Evolutionary conservation across 2,329 filamentous ascomycete species (phyloP).

Genomic region (Cercospora zeina): DNA sequence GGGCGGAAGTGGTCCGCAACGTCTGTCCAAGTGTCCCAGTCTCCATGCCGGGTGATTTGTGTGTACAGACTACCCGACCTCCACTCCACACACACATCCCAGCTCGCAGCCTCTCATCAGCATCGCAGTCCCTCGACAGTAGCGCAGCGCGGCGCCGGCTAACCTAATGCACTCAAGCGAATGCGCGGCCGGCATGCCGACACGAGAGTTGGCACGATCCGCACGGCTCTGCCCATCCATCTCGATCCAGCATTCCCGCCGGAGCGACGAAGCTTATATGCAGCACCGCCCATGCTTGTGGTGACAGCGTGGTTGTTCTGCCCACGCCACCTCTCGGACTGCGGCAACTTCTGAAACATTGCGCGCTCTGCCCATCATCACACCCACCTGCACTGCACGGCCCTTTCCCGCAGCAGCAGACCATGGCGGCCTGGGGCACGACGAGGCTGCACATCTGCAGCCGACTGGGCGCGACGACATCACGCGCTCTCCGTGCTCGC

Average conservation of each 20-base stretch:
- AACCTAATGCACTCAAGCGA: neutral
- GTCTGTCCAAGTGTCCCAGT: too few species aligned
- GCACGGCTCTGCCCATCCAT: neutral
- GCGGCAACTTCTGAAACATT: slow-evolving; percentile 7
- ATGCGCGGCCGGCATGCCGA: neutral
- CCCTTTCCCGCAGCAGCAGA: too few species aligned
- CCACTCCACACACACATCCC: too few species aligned
- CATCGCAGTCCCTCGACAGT: neutral
- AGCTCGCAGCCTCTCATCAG: neutral
- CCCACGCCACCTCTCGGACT: neutral
- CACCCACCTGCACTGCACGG: too few species aligned
- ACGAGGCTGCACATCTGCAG: neutral
- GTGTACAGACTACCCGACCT: too few species aligned
- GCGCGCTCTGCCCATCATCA: too few species aligned
- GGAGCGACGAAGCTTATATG: neutral
- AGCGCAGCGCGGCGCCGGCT: neutral
- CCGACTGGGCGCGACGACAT: neutral
- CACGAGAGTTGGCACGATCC: neutral
- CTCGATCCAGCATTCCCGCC: neutral
- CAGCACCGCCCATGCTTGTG: neutral
- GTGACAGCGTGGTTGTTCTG: slow-evolving; percentile 2
- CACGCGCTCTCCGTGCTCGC: neutral
- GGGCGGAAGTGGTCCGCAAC: too few species aligned
- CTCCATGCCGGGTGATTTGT: too few species aligned
- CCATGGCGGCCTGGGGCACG: too few species aligned